Conservation (phyloP, 2,329 filamentous ascomycete species). For the Colletotrichum tabaci region DNA sequence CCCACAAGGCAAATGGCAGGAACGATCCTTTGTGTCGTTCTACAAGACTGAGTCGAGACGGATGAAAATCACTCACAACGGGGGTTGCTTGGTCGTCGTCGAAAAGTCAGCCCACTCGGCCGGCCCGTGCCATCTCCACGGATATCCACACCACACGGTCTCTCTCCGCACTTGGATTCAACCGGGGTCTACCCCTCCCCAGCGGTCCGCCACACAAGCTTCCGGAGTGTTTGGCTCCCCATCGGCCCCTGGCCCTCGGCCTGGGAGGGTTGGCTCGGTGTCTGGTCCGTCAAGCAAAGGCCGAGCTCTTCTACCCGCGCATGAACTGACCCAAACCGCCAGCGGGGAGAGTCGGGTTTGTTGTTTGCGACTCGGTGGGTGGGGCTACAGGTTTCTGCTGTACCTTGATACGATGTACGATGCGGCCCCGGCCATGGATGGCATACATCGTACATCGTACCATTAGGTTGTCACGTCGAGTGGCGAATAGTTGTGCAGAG, state of each 20-base stretch:
- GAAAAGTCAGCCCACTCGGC: not conserved
- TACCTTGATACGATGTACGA: too few relatives aligned
- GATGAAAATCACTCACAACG: not conserved
- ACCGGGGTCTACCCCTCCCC: constrained; percentile 6
- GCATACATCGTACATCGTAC: not conserved
- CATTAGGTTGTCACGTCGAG: not conserved
- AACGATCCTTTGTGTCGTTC: not conserved
- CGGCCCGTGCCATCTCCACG: not conserved
- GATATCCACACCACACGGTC: not conserved
- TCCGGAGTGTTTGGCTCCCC: not conserved
- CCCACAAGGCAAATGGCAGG: not conserved
- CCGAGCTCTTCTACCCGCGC: constrained; percentile 4
- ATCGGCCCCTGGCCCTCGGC: not conserved
- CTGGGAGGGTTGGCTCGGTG: constrained; percentile 14
- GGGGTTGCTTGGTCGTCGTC: not conserved
- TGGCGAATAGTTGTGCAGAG: too few relatives aligned
- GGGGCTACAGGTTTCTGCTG: too few relatives aligned
- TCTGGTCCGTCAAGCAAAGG: constrained; percentile 18
- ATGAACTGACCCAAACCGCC: constrained; percentile 24
- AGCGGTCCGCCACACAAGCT: constrained; percentile 3
- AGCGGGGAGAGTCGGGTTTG: not conserved
- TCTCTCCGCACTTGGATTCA: not conserved
- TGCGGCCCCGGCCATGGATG: not conserved
- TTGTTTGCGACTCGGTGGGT: not conserved
- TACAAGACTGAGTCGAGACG: not conserved